A percentile compares a stretch with the other conserved stretches of the same genome.
phyloP scores from a whole-genome alignment of 164 flowering plant species.

The Paratinospora sagittata region DNA sequence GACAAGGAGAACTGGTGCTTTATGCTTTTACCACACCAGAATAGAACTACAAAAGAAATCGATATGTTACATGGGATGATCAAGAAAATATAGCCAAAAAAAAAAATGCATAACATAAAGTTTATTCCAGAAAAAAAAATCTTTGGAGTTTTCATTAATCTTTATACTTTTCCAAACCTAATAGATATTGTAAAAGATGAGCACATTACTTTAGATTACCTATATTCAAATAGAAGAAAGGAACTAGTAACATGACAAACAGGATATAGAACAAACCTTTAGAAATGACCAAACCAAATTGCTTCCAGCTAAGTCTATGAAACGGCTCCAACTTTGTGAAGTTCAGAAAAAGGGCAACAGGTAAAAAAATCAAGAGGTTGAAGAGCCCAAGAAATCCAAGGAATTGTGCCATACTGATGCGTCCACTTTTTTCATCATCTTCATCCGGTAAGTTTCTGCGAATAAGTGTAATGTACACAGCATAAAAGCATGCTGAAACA shows the following conservation, averaged over 20 bases:
- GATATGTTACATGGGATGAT: no score
- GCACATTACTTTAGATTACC: background rate
- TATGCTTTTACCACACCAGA: slow-evolving; percentile 3
- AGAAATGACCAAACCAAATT: slow-evolving; percentile 69
- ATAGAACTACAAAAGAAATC: background rate
- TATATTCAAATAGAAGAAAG: background rate
- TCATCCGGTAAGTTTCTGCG: slow-evolving; percentile 80
- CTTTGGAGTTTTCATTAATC: no score
- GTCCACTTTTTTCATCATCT: slow-evolving; percentile 51
- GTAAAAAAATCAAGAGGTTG: slow-evolving; percentile 79
- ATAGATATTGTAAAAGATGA: background rate
- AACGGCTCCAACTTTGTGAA: slow-evolving; percentile 66
- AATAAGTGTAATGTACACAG: slow-evolving; percentile 83
- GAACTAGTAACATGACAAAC: background rate
- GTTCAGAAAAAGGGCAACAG: slow-evolving; percentile 71
- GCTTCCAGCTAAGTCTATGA: slow-evolving; percentile 55
- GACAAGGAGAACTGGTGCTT: no score
- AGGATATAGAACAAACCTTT: slow-evolving; percentile 52
- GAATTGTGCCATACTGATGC: slow-evolving; percentile 82
- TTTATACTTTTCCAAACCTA: no score
- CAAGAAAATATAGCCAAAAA: background rate
- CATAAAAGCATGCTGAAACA: slow-evolving; percentile 72
- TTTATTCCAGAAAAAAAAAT: no score
- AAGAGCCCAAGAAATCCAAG: slow-evolving; percentile 90
- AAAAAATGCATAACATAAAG: background rate